Conservation (phyloP, 768 basidiomycete genomes). For the Amanita thiersii region DNA sequence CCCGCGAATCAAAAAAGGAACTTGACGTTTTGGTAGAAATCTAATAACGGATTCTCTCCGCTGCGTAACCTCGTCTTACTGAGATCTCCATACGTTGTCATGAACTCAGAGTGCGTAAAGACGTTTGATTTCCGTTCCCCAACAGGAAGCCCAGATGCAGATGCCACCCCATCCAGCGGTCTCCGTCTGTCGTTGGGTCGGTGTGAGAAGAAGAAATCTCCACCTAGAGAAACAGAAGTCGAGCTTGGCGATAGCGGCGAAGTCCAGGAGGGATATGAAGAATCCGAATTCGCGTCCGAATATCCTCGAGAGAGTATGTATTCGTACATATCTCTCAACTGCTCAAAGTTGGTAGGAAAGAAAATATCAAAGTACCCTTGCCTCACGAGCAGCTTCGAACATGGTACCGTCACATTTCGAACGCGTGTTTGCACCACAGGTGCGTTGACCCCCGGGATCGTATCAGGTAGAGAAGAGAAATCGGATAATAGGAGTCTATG, state of each 20-base stretch:
- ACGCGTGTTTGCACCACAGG: slow-evolving; percentile 96
- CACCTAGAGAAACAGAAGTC: slow-evolving; percentile 43
- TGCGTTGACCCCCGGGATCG: slow-evolving; percentile 66
- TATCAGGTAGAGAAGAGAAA: slow-evolving; percentile 82
- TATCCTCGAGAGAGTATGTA: slow-evolving; percentile 59
- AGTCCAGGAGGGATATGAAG: slow-evolving; percentile 14
- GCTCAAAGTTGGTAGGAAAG: slow-evolving; percentile 89
- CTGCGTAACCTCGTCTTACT: slow-evolving; percentile 61
- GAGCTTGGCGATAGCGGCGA: slow-evolving; percentile 46
- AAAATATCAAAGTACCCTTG: slow-evolving; percentile 98
- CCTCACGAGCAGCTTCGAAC: slow-evolving; percentile 82
- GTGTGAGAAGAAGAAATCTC: slow-evolving; percentile 67
- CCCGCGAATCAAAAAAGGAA: slow-evolving; percentile 59
- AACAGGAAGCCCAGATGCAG: slow-evolving; percentile 70
- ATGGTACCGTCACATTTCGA: slow-evolving; percentile 79
- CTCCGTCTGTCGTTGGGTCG: slow-evolving; percentile 46
- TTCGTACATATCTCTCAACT: slow-evolving; percentile 87
- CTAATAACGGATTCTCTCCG: slow-evolving; percentile 84
- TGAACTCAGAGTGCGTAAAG: slow-evolving; percentile 82
- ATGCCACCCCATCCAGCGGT: slow-evolving; percentile 63
- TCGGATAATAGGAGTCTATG: slow-evolving; percentile 94
- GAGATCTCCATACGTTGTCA: slow-evolving; percentile 78
- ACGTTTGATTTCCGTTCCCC: slow-evolving; percentile 79
- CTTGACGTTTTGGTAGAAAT: slow-evolving; percentile 91
- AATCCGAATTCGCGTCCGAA: slow-evolving; percentile 13